These are phyloP conservation scores for Cladophialophora carrionii DNA, from an alignment of 2,329 filamentous ascomycete species.

Conservation along the genomic window DNA sequence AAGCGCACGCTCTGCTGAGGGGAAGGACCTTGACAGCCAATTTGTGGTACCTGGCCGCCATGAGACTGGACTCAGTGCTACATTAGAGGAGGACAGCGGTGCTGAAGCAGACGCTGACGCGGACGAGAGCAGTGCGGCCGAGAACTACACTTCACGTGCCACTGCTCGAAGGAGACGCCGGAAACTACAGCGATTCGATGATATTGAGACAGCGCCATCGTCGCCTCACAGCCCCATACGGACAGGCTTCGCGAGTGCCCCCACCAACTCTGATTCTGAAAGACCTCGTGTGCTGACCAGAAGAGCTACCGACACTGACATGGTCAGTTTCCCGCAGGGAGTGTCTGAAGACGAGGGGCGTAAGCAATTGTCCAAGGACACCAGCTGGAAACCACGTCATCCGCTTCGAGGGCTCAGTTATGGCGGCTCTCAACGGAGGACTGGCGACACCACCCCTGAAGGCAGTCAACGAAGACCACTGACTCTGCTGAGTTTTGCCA, in stretches of 20 bases:
- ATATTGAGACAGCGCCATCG: slow-evolving; percentile 66
- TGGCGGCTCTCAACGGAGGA: slow-evolving; percentile 56
- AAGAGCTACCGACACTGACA: slow-evolving; percentile 66
- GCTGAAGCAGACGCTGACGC: slow-evolving; percentile 66
- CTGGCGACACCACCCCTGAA: slow-evolving; percentile 54
- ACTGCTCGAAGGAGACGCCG: slow-evolving; percentile 65
- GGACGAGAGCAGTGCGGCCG: slow-evolving; percentile 78
- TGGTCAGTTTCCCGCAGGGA: slow-evolving; percentile 64
- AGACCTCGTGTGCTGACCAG: slow-evolving; percentile 59
- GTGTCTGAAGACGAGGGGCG: slow-evolving; percentile 76
- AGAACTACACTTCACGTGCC: slow-evolving; percentile 58
- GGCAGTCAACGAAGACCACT: slow-evolving; percentile 60
- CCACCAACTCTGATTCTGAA: slow-evolving; percentile 51
- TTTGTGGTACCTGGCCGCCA: slow-evolving; percentile 51
- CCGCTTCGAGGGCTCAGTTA: slow-evolving; percentile 60
- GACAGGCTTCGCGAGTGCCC: slow-evolving; percentile 41
- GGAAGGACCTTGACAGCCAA: slow-evolving; percentile 45
- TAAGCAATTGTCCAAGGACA: slow-evolving; percentile 60
- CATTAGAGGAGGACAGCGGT: slow-evolving; percentile 63
- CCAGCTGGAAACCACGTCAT: slow-evolving; percentile 63
- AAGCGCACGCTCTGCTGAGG: slow-evolving; percentile 45
- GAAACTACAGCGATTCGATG: slow-evolving; percentile 61
- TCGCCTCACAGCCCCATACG: slow-evolving; percentile 59
- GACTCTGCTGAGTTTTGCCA: slow-evolving; percentile 67
- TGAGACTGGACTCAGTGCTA: slow-evolving; percentile 57